Evolutionary conservation across 129 eudicot genomes (phyloP), one percentile per base, ranked within the genome.

Genomic region (Flaveria brownii): DNA sequence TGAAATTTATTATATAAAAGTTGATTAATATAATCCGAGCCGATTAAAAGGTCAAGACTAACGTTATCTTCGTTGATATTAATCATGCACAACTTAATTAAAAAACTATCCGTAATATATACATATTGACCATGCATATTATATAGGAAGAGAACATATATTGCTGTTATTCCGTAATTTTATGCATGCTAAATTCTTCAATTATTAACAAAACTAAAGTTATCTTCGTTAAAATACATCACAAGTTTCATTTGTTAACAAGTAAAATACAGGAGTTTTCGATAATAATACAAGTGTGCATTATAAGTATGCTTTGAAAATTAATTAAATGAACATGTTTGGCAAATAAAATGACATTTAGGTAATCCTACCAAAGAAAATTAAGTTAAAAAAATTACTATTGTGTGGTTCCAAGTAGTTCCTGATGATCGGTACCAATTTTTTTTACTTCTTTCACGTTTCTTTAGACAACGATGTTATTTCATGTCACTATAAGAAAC

Each of bases 291-390:
- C 26, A 55, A 18, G 9, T 10, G 41, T 36, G 41, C 5, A 20
- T 16, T 0, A 12, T 56, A 56, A 56, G 14, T 8, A 18, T 56
- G 20, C 28, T 56, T 56, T 56, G 4, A n/a, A 54, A 54, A 54
- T 36, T 36, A 54, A 54, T 36, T 36, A 36, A 36, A 54, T 54
- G 28, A 6, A 56, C 20, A 56, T 56, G 62, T 56, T 56, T 56
- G 62, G 62, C 62, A 56, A 56, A 18, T 20, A 56, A 56, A 18
- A 56, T 18, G 62, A 56, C 62, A 56, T 56, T 56, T 22, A 18
- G 28, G 13, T 56, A 56, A 56, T 20, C 62, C 30, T 56, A 56
- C 62, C 62, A 56, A 18, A 56, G 30, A 56, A 56, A 56, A 9
- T 55, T 4, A 1, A 17, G 22, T 20, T 20, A 28, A 28, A 28